Base-by-base conservation (phyloP, 352 stramenopile genomes). In the Phytophthora multivora region DNA sequence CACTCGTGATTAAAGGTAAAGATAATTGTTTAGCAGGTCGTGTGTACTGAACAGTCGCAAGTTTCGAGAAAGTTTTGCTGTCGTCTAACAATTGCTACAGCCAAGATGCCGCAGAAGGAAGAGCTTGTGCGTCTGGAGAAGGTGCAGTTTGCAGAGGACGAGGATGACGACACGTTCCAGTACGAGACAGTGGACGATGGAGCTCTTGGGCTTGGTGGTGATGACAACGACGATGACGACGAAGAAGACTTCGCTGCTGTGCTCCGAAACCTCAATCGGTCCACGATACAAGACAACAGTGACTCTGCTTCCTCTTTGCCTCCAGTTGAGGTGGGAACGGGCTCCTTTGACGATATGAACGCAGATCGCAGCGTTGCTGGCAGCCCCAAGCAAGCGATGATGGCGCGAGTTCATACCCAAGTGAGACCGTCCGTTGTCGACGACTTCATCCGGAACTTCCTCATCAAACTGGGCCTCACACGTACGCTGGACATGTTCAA, bases 401-500 rank as follows among this genome's bases (percentile, higher is more conserved):
- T 68, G 42, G 40, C 45, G 3, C 63, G 47, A 16, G 64, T 73
- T 5, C 71, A 91, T 51, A 93, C 84, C 4, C 84, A 92, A 74
- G 78, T 90, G 49, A 75, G 81, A 23, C 93, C 93, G 5, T 82
- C 89, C 0, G 90, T 98, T 10, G 85, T 97, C 21, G 93, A 98
- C 67, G 93, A 98, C 52, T 98, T 98, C 43, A 89, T 98, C 60
- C 88, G 92, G 31, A 98, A 98, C 59, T 98, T 98, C 64, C 73
- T 98, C 42, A 97, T 98, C 70, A 98, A 98, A 61, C 70, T 96
- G 12, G 80, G 86, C 30, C 96, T 98, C 80, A 53, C 75, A 6
- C 75, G 80, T 23, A 97, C 93, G 46, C 83, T 98, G 26, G 91
- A 98, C 53, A 80, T 79, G 60, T 98, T 98, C 73, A 98, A 98